Evolutionary conservation across 345 rosid genomes (phyloP).

Genomic region (Gossypium turneri): DNA sequence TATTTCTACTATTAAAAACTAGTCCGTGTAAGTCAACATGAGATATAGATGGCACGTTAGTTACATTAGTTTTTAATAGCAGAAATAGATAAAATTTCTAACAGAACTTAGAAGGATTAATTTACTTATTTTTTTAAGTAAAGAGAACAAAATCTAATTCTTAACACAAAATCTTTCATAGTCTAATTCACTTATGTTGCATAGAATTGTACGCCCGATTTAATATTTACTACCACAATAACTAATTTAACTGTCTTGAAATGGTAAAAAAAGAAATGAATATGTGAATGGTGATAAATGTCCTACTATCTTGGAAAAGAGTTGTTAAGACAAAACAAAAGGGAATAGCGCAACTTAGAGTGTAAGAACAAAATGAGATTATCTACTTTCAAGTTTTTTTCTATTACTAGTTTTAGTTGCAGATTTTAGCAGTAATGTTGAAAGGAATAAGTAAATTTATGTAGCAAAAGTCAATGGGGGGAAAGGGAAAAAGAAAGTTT

Average conservation of each 20-base stretch:
- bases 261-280: conserved; percentile 22
- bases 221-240: too few species aligned
- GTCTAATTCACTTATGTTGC: too few species aligned
- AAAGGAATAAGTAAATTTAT: conserved; percentile 18
- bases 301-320: conserved; percentile 7
- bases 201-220: too few species aligned
- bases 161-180: too few species aligned
- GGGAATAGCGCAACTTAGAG: neutral
- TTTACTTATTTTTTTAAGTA: too few species aligned
- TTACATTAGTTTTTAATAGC: too few species aligned
- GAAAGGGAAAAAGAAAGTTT: conserved; percentile 20
- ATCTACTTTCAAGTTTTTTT: conserved; percentile 15
- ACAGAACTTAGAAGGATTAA: too few species aligned
- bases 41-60: too few species aligned
- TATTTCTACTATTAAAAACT: too few species aligned
- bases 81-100: too few species aligned
- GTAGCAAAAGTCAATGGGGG: neutral
- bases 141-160: too few species aligned
- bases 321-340: neutral
- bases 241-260: conserved; percentile 13
- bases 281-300: conserved; percentile 16
- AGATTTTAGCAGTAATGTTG: conserved; percentile 16
- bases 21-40: too few species aligned
- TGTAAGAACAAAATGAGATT: conserved; percentile 20
- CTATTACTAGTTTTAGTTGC: conserved; percentile 17